A percentile compares a stretch with the other conserved stretches of the same genome.
Conservation (phyloP, 1,139 yeast species). For the Kodamaea plutei region DNA sequence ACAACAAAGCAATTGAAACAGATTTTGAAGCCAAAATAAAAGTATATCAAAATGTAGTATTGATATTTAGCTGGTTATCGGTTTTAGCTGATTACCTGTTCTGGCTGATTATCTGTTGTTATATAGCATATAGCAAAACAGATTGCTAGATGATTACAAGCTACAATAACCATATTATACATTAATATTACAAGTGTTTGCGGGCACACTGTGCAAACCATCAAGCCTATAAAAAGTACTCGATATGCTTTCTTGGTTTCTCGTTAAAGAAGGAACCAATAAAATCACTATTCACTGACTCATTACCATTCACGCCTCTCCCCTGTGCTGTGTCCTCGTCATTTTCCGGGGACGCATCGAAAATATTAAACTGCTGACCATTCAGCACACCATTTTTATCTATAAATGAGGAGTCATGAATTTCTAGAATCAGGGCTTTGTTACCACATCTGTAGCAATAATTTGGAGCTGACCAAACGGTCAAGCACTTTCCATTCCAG, state of each 20-base stretch:
- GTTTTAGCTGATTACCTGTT: too few relatives aligned
- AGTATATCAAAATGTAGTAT: too few relatives aligned
- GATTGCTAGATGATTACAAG: too few relatives aligned
- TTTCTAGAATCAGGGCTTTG: conserved; percentile 88
- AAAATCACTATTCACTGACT: conserved; percentile 15
- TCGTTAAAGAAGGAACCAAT: conserved; percentile 26
- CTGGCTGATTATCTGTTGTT: too few relatives aligned
- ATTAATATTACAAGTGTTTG: background rate
- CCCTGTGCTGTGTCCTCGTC: conserved; percentile 44
- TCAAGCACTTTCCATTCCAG: conserved; percentile 85
- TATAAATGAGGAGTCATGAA: conserved; percentile 29
- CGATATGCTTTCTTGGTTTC: conserved; percentile 19
- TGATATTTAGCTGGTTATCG: too few relatives aligned
- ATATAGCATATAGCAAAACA: too few relatives aligned
- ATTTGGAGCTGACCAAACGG: conserved; percentile 98
- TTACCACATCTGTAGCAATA: conserved; percentile 97
- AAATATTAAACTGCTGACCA: conserved; percentile 76
- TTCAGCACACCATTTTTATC: conserved; percentile 33
- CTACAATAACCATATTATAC: too few relatives aligned
- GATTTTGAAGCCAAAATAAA: too few relatives aligned
- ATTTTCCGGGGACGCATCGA: conserved; percentile 95
- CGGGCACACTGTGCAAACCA: background rate
- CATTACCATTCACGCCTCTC: conserved; percentile 36
- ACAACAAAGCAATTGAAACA: too few relatives aligned
- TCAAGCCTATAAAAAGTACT: conserved; percentile 18